Evolutionary conservation across 2,329 filamentous ascomycete species (phyloP).

Genomic region (Fusarium pilosicola): DNA sequence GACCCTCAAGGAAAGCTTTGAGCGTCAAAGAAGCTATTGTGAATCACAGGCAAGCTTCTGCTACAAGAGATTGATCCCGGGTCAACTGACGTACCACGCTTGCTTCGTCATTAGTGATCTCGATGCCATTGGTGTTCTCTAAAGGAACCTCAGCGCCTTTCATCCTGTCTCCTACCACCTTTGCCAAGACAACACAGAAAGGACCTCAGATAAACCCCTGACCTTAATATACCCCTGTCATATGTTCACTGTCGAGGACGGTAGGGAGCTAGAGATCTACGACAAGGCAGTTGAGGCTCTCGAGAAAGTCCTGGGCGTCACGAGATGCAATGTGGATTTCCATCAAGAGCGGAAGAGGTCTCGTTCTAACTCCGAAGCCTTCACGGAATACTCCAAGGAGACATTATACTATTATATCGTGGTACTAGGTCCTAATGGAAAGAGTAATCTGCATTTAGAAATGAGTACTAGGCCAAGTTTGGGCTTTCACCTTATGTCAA

Average conservation of each 20-base stretch:
- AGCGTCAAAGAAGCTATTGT: not conserved
- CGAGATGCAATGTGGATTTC: not conserved
- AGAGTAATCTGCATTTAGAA: not conserved
- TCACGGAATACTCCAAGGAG: not conserved
- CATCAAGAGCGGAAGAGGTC: no score
- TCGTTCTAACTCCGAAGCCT: not conserved
- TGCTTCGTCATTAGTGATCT: not conserved
- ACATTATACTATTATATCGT: not conserved
- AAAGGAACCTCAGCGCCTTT: not conserved
- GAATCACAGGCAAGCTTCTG: not conserved
- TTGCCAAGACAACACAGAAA: not conserved
- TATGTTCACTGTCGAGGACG: accelerated
- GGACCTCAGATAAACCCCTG: accelerated
- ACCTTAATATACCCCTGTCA: accelerated
- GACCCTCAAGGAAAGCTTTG: not conserved
- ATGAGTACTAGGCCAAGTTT: not conserved
- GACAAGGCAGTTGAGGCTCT: not conserved
- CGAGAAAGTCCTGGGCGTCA: not conserved
- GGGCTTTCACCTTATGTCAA: not conserved
- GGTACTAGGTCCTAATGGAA: not conserved
- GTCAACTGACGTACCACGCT: accelerated
- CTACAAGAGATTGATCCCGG: accelerated
- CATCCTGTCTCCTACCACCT: not conserved
- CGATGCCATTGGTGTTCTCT: not conserved
- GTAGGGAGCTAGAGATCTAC: accelerated